Evolutionary conservation across 352 stramenopile species (phyloP), one percentile per base, ranked within the genome.

Genomic region (Thalassiosira mediterranea): DNA sequence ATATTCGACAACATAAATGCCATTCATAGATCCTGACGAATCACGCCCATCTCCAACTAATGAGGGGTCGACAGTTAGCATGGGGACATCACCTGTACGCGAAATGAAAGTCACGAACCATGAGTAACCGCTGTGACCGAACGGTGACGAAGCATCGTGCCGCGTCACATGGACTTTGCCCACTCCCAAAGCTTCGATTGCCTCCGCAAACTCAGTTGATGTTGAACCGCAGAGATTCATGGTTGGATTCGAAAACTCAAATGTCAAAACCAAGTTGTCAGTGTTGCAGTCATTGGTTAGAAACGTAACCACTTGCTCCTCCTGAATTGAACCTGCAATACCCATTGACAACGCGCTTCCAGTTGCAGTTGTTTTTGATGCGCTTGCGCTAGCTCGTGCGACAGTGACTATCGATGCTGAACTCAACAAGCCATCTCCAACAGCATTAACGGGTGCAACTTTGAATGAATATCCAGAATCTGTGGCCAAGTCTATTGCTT

Each of bases 311-410:
- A 88, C 96, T 83, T 99, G 96, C 31, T 97, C 94, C 84, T 98
- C 96, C 58, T 96, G 96, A 21, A 99, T 95, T 29, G 96, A 88
- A 2, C 96, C 95, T 10, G 95, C 92, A 79, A 98, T 98, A 15
- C 96, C 96, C 52, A 93, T 89, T 0, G 64, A 56, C 19, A 98
- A 76, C 1, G 95, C 88, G 32, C 90, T 70, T 3, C 96, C 96
- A 4, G 90, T 94, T 0, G 95, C 95, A n/a, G 94, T 93, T 4
- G 95, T 98, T 72, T 93, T 88, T 1, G 68, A 77, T 21, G 95
- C 90, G 19, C 87, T 91, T 1, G 96, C 95, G 7, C 96, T 95
- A 48, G 94, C 90, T 1, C 94, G 94, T 3, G 96, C 94, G n/a
- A 95, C 88, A 10, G 98, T 95, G n/a, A 95, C 96, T 32, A 91